Base-by-base conservation (phyloP, 371 early-diverging fungal species). In the Coemansia sp. region DNA sequence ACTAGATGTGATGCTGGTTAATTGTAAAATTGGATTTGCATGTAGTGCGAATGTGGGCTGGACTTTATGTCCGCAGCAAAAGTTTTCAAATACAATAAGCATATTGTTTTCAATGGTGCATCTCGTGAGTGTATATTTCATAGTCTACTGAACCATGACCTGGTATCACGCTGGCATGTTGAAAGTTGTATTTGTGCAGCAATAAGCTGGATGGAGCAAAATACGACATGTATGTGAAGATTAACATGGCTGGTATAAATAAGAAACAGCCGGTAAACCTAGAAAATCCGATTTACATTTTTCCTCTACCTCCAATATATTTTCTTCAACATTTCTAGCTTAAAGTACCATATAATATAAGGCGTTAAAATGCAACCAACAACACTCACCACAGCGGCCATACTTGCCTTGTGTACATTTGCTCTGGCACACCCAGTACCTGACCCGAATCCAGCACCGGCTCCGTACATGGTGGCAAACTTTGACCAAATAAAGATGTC, bases 391-490 rank as follows among this genome's bases (percentile, higher is more conserved):
- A 10, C 34, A 7, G 21, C 34, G 18, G 51, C 61, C 13, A 34
- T 39, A 34, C 29, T 61, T 21, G 61, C 40, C 21, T 22, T 61
- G 51, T 50, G 51, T 16, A 21, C 34, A 5, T 27, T 51, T 21
- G 21, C 37, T 7, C 7, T 61, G 7, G 61, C 61, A 4, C 61
- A 14, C 5, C 61, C 61, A 29, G 7, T 61, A 21, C 61, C 61
- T 2, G 61, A 61, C 22, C 40, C 61, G 2, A 61, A 61, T 7
- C 61, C 61, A 18, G 61, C 34, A 14, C 61, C 61, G 4, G 60
- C 60, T 1, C 60, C 60, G 4, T 61, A 18, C 39, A 61, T 61
- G 61, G 34, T 50, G 34, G 51, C 61, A 48, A 56, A 34, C 56
- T 56, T 34, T 21, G 56, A 56, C 14, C 29, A 2, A 18, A n/a